Conservation (phyloP, 257 asterid species). For the Solanum gandarillasii region DNA sequence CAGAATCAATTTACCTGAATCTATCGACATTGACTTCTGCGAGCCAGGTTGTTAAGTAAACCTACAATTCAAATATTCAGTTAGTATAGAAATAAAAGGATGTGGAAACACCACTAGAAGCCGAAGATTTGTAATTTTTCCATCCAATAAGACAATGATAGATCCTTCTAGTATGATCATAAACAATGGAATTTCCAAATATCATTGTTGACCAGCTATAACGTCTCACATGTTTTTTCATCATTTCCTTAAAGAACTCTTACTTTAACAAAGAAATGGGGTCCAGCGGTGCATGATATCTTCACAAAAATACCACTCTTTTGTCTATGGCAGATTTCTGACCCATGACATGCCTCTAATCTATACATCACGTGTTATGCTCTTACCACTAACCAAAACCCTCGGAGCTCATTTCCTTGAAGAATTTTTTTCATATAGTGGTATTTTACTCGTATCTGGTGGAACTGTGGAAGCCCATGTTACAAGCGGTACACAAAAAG, state of each 20-base stretch:
- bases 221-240: neutral
- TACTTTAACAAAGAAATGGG: too few species aligned
- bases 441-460: neutral
- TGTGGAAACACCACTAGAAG: neutral
- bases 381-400: neutral
- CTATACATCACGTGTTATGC: neutral
- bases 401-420: neutral
- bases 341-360: neutral
- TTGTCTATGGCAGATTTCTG: neutral
- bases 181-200: neutral
- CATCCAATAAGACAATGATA: neutral
- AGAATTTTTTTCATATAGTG: neutral
- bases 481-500: neutral
- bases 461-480: neutral
- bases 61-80: conserved; percentile 18
- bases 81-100: neutral
- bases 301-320: neutral
- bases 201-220: neutral
- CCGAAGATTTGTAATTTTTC: neutral
- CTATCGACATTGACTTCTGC: conserved; percentile 62
- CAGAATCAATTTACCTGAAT: conserved; percentile 33
- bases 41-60: conserved; percentile 65
- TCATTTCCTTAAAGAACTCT: too few species aligned
- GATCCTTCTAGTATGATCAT: neutral
- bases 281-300: neutral